A percentile compares a stretch with the other conserved stretches of the same genome.
Evolutionary conservation across 2,329 filamentous ascomycete species (phyloP).

Genomic region (Verticillium dahliae): DNA sequence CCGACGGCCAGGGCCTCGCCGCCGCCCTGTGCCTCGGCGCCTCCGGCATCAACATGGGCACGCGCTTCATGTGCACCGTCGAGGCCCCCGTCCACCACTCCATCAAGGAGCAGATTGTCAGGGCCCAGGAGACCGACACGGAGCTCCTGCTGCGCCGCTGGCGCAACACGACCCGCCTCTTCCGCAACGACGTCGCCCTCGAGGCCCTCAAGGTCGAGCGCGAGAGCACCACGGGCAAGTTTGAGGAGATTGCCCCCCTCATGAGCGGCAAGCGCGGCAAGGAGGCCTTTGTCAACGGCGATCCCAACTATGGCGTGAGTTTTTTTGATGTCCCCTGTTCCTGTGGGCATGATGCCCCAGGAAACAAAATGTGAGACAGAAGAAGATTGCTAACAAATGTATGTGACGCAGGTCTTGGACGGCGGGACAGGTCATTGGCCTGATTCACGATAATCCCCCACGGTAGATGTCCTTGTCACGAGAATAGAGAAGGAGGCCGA

Average conservation of each 20-base stretch:
- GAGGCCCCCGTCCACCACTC: conserved; percentile 90
- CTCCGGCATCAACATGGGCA: conserved; percentile 97
- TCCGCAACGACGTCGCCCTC: conserved; percentile 80
- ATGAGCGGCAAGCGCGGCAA: conserved; percentile 88
- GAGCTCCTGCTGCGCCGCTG: conserved; percentile 81
- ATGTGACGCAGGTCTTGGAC: conserved; percentile 77
- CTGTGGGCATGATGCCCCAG: neutral
- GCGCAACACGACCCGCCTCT: conserved; percentile 87
- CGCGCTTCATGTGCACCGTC: conserved; percentile 91
- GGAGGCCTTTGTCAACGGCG: conserved; percentile 87
- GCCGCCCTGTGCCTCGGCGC: conserved; percentile 86
- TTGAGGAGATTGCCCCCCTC: conserved; percentile 77
- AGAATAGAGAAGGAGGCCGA: conserved; percentile 75
- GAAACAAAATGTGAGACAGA: no score
- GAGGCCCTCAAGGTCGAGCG: conserved; percentile 78
- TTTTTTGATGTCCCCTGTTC: neutral
- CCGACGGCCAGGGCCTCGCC: conserved; percentile 87
- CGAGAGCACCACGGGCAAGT: conserved; percentile 78
- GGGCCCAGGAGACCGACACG: conserved; percentile 84
- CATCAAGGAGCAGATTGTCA: conserved; percentile 89
- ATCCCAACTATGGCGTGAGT: conserved; percentile 82
- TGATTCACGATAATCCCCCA: conserved; percentile 81
- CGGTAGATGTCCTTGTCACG: conserved; percentile 60
- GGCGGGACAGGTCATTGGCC: conserved; percentile 86
- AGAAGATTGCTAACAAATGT: conserved; percentile 4